phyloP scores from a whole-genome alignment of 352 stramenopile genomes.

The Phytophthora europaea region DNA sequence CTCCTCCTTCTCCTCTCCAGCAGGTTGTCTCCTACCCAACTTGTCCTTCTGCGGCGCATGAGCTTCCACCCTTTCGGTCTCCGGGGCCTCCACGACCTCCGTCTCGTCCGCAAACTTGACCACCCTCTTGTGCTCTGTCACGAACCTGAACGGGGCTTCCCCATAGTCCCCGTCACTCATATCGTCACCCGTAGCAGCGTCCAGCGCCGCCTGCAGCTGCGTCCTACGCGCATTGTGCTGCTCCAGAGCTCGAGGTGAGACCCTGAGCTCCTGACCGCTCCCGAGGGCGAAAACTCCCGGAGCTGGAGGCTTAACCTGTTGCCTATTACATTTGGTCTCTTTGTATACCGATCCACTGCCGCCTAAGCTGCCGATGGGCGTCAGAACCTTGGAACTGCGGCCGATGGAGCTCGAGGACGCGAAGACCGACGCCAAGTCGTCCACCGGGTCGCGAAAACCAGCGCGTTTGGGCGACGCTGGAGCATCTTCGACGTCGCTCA shows the following conservation, averaged over 20 bases:
- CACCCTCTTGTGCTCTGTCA: slow-evolving; percentile 16
- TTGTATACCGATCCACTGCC: not conserved
- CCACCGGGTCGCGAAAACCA: slow-evolving; percentile 28
- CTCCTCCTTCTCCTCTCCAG: not conserved
- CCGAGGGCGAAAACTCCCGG: slow-evolving; percentile 29
- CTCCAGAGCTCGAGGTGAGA: slow-evolving; percentile 50
- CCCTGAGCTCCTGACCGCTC: slow-evolving; percentile 43
- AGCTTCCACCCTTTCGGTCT: slow-evolving; percentile 29
- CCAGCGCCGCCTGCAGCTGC: slow-evolving; percentile 60
- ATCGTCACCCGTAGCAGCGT: slow-evolving; percentile 25
- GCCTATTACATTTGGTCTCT: not conserved
- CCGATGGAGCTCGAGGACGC: slow-evolving; percentile 32
- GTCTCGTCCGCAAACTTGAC: slow-evolving; percentile 32
- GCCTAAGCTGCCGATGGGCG: slow-evolving; percentile 36
- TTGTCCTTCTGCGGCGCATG: slow-evolving; percentile 50
- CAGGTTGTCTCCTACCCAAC: slow-evolving; percentile 16
- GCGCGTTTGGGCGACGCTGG: slow-evolving; percentile 4
- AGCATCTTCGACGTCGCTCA: slow-evolving; percentile 43
- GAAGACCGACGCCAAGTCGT: slow-evolving; percentile 41
- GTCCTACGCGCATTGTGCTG: slow-evolving; percentile 47
- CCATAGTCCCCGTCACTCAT: slow-evolving; percentile 17
- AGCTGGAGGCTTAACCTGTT: slow-evolving; percentile 11
- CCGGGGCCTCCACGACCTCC: slow-evolving; percentile 13
- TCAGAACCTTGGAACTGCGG: slow-evolving; percentile 34
- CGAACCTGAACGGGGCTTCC: slow-evolving; percentile 64